Evolutionary conservation across 179 eudicot genomes (phyloP).

Genomic region (Beta corolliflora): DNA sequence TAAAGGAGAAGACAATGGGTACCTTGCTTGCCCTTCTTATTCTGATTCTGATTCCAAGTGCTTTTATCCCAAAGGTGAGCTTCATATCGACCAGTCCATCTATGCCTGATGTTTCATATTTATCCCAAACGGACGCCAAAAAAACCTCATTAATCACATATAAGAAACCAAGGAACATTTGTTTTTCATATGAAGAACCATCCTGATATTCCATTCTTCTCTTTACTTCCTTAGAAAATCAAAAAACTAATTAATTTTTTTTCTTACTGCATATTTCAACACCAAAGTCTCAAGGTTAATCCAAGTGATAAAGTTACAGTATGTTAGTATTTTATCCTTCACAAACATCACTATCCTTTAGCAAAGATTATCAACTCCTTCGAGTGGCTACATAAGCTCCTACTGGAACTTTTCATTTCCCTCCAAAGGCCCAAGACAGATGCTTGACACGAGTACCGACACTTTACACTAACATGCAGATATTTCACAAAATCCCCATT

Average conservation of each 20-base stretch:
- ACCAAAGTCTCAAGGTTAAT: not conserved
- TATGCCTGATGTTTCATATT: conserved; percentile 60
- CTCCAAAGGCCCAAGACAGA: not conserved
- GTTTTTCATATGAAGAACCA: conserved; percentile 14
- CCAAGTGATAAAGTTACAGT: not conserved
- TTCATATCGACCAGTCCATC: conserved; percentile 99
- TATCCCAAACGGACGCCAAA: not conserved
- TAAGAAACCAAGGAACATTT: conserved; percentile 5
- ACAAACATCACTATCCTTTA: not conserved
- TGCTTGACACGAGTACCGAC: not conserved
- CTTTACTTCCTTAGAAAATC: not conserved
- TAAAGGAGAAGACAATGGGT: conserved; percentile 14
- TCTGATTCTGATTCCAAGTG: conserved; percentile 98
- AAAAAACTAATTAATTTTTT: not conserved
- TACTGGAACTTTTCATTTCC: not conserved
- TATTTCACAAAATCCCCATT: not conserved
- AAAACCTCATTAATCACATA: conserved; percentile 4
- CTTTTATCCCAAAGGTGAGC: conserved; percentile 99
- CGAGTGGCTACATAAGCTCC: not conserved
- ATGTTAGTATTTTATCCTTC: not conserved
- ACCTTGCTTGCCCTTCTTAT: conserved; percentile 99
- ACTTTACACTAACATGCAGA: not conserved
- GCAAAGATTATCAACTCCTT: not conserved
- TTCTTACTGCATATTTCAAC: not conserved
- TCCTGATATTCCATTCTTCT: not conserved